Evolutionary conservation across 225 moss, liverwort and hornwort genomes (phyloP).

Genomic region (Pseudoscleropodium purum): DNA sequence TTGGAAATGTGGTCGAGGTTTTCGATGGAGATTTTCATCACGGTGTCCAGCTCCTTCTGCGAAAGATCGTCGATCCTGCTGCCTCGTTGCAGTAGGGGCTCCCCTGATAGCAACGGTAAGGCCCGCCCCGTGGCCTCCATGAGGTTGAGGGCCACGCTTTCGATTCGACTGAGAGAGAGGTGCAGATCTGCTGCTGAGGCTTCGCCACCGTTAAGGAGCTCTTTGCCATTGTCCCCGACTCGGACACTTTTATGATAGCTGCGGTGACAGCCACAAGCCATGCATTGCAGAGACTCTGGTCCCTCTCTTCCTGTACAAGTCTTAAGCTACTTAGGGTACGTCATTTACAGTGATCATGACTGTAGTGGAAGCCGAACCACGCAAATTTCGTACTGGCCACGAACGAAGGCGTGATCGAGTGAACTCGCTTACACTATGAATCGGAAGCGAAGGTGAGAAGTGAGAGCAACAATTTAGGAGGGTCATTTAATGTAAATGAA

Average conservation of each 20-base stretch:
- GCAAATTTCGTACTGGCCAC: not conserved
- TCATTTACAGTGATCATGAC: not conserved
- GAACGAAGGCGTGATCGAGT: not conserved
- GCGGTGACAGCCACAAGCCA: conserved; percentile 46
- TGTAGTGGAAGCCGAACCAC: not conserved
- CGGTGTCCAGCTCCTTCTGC: conserved; percentile 21
- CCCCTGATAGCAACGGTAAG: conserved; percentile 18
- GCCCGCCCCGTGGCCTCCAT: conserved; percentile 40
- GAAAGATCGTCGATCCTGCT: conserved; percentile 6
- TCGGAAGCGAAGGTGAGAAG: not conserved
- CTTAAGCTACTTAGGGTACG: not conserved
- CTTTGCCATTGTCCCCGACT: conserved; percentile 20
- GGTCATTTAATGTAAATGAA: not conserved
- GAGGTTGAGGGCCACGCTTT: conserved; percentile 34
- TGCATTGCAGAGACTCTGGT: conserved; percentile 24
- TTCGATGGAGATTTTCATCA: conserved; percentile 41
- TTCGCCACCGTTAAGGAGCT: conserved; percentile 3
- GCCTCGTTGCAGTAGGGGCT: not conserved
- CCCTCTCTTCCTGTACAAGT: conserved; percentile 24
- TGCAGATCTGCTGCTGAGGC: conserved; percentile 4
- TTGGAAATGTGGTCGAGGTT: conserved; percentile 47
- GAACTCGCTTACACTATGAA: not conserved
- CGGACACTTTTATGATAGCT: conserved; percentile 31
- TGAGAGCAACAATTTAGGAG: not conserved
- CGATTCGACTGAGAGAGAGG: conserved; percentile 21